Conservation (phyloP, 257 asterid genomes). For the Scutellaria barbata region DNA sequence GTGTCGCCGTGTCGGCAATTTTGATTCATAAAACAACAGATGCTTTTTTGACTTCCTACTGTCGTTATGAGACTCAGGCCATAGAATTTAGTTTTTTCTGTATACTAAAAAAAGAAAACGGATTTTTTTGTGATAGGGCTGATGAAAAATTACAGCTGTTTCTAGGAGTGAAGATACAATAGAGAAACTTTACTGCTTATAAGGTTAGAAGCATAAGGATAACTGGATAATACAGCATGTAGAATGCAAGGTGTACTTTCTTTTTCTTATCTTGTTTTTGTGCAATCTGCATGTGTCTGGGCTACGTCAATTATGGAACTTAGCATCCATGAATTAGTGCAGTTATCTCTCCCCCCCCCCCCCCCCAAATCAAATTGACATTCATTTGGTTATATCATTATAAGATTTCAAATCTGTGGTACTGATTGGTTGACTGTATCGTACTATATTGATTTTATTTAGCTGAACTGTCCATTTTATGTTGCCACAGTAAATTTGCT, state of each 20-base stretch:
- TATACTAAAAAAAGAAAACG: too few species aligned
- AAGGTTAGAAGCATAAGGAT: too few species aligned
- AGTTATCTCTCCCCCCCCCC: too few species aligned
- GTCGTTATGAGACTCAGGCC: neutral
- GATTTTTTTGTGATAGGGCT: neutral
- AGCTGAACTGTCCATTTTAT: slow-evolving; percentile 22
- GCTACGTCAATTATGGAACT: neutral
- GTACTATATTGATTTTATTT: slow-evolving; percentile 15
- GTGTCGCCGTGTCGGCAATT: neutral
- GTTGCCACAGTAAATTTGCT: neutral
- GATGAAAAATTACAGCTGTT: neutral
- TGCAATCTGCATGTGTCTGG: neutral
- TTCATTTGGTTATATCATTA: slow-evolving; percentile 21
- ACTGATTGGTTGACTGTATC: slow-evolving; percentile 20
- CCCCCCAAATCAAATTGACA: too few species aligned
- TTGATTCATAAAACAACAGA: slow-evolving; percentile 11
- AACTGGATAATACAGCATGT: too few species aligned
- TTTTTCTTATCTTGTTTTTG: neutral
- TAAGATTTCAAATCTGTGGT: slow-evolving; percentile 10
- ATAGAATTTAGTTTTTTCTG: slow-evolving; percentile 13
- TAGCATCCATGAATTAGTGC: slow-evolving; percentile 20
- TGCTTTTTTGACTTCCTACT: slow-evolving; percentile 5
- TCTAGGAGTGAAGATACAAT: neutral
- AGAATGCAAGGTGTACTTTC: neutral
- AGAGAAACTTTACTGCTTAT: neutral